Percentiles rank a stretch among this genome's conserved stretches.
These are phyloP conservation scores for Lobosporangium transversale DNA, from an alignment of 192 early-diverging fungal species.

Conservation along the genomic window DNA sequence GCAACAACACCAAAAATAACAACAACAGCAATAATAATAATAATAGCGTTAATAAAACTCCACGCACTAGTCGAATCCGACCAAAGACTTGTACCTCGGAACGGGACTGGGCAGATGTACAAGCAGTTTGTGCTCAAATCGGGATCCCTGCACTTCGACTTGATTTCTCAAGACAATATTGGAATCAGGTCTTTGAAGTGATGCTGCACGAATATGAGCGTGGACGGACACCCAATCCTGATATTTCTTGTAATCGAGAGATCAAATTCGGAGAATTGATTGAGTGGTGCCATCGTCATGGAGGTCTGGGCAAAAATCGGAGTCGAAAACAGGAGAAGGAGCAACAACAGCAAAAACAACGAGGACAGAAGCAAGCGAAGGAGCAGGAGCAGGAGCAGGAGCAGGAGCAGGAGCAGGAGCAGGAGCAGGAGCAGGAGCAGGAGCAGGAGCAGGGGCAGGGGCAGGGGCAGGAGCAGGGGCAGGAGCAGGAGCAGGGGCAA, in stretches of 20 bases:
- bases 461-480: background rate
- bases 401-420: too few species aligned
- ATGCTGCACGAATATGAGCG: conserved; percentile 76
- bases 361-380: background rate
- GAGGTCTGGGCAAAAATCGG: conserved; percentile 39
- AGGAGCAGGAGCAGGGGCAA: background rate
- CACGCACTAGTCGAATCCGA: conserved; percentile 25
- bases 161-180: conserved; percentile 90
- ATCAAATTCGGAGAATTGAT: conserved; percentile 96
- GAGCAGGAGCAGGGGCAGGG: background rate
- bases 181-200: conserved; percentile 87
- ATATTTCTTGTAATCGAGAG: conserved; percentile 87
- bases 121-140: conserved; percentile 72
- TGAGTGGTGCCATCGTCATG: conserved; percentile 56
- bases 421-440: conserved; percentile 15
- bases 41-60: background rate
- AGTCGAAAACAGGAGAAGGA: background rate
- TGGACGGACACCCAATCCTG: conserved; percentile 92
- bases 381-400: background rate
- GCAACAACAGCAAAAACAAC: conserved; percentile 40
- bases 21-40: background rate
- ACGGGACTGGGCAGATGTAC: conserved; percentile 82
- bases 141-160: conserved; percentile 72
- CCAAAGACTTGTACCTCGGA: conserved; percentile 75
- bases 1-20: background rate